Base-by-base conservation (phyloP, 2,329 filamentous ascomycete genomes). In the Diaporthe nobilis region DNA sequence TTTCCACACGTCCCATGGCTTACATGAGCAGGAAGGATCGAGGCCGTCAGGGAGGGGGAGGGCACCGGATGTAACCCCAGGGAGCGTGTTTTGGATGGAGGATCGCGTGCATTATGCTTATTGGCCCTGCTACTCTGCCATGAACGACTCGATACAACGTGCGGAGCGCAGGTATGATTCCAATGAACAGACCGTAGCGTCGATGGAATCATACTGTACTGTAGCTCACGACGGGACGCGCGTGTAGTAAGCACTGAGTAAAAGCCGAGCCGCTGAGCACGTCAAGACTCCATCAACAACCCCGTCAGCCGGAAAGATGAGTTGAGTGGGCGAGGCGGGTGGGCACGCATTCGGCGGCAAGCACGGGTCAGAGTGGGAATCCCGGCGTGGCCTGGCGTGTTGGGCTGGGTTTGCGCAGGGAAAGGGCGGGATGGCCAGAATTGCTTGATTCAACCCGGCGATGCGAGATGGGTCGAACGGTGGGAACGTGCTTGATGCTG, bases 381-480 rank as follows among this genome's bases (percentile, higher is more conserved):
- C 28, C 22, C 22, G 65, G 34, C 12, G 47, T 37, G 31, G 20
- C 42, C 58, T 39, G 22, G 61, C 44, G 42, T 22, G 42, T 20
- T n/a, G 22, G n/a, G 44, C 28, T 37, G 42, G 10, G 28, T n/a
- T 68, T 22, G 31, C 22, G 31, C 65, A 68, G 47, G 65, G 65
- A 53, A 68, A 53, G 13, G 65, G 65, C 65, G 65, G 65, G 15
- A 39, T 68, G 28, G 65, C 47, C 47, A 68, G 65, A 68, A 39
- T 39, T 68, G 65, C 65, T 68, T 51, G 63, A 68, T 68, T 68
- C 44, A 68, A 37, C 63, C 44, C 37, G 28, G 63, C 63, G 63
- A 68, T 68, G 63, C 65, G 65, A 68, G 47, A 68, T 68, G 65
- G 47, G 65, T 47, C 65, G 65, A 68, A 68, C 65, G 65, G 65